phyloP scores from a whole-genome alignment of 192 early-diverging fungal species.

The Gigaspora rosea region DNA sequence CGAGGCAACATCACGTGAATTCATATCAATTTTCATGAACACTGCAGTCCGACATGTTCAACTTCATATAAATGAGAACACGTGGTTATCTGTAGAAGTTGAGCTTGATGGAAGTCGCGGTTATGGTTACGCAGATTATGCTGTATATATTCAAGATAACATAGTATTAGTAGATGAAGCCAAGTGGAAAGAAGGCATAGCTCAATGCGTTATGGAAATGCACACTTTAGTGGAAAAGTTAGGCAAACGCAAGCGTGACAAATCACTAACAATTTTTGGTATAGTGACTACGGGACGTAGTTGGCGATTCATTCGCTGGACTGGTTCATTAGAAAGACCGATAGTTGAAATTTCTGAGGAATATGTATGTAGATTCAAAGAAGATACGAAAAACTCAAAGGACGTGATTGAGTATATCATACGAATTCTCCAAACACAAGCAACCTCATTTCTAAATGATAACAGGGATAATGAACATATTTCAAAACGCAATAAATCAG shows the following conservation, averaged over 20 bases:
- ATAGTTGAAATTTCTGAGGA: slow-evolving; percentile 15
- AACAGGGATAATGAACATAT: neutral
- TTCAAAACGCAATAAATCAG: too few species aligned
- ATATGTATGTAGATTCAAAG: neutral
- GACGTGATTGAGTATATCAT: slow-evolving; percentile 5
- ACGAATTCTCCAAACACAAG: slow-evolving; percentile 4
- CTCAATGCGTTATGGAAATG: neutral
- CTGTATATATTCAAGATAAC: neutral
- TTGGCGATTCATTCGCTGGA: slow-evolving; percentile 27
- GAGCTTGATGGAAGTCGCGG: slow-evolving; percentile 26
- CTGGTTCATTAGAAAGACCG: neutral
- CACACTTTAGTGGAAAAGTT: neutral
- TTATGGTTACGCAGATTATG: slow-evolving; percentile 23
- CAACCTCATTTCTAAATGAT: neutral
- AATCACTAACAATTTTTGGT: slow-evolving; percentile 1
- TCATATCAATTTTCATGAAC: slow-evolving; percentile 12
- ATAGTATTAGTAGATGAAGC: neutral
- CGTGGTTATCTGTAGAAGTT: slow-evolving; percentile 17
- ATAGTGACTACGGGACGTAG: slow-evolving; percentile 7
- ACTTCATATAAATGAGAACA: neutral
- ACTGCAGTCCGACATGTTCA: neutral
- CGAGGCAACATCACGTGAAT: slow-evolving; percentile 7
- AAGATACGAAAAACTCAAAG: neutral
- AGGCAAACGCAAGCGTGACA: neutral
- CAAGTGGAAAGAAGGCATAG: neutral